phyloP scores from a whole-genome alignment of 106 monocot species.

The Platanthera guangdongensis region DNA sequence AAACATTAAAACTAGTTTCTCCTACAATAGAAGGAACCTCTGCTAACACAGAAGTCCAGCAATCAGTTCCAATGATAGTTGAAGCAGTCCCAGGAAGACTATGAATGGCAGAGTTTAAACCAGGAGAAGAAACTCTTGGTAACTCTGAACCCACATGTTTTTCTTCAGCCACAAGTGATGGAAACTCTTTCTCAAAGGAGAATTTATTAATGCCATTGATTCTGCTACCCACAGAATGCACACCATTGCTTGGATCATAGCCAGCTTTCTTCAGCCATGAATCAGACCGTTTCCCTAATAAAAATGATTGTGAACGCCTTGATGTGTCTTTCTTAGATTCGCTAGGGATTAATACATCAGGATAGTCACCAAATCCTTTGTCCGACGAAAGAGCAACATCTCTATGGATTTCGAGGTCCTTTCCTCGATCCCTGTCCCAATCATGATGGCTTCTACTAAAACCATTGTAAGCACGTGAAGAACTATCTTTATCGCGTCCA shows the following conservation, averaged over 20 bases:
- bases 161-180: constrained; percentile 66
- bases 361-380: constrained; percentile 34
- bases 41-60: constrained; percentile 63
- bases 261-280: constrained; percentile 30
- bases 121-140: constrained; percentile 37
- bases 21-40: constrained; percentile 37
- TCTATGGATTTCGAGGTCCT: constrained; percentile 17
- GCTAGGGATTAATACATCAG: constrained; percentile 12
- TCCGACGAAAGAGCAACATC: constrained; percentile 27
- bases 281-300: constrained; percentile 30
- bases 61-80: constrained; percentile 35
- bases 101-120: constrained; percentile 30
- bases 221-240: constrained; percentile 15
- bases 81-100: constrained; percentile 27
- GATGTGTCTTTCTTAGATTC: constrained; percentile 37
- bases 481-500: constrained; percentile 11
- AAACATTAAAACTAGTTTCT: constrained; percentile 13
- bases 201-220: constrained; percentile 21
- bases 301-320: constrained; percentile 39
- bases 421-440: constrained; percentile 33
- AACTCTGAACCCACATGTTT: constrained; percentile 32
- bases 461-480: constrained; percentile 28
- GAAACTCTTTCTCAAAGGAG: constrained; percentile 75
- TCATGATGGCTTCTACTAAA: constrained; percentile 33
- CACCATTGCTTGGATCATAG: constrained; percentile 24